Base-by-base conservation (phyloP, 116 monocot genomes). In the Iris pallida region DNA sequence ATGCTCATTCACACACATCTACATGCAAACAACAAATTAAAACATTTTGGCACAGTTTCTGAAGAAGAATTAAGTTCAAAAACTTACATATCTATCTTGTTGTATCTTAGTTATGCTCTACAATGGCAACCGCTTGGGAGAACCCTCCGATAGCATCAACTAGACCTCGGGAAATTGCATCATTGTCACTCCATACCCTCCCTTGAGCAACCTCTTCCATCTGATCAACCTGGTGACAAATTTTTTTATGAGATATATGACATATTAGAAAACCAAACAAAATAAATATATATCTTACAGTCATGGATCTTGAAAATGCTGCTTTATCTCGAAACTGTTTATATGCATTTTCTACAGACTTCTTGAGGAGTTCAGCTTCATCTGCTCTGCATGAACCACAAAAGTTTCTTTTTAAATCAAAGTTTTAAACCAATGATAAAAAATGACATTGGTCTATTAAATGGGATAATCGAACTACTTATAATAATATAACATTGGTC, bases 151-250 rank as follows among this genome's bases (percentile, higher is more conserved):
- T 71, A 11, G 87, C 85, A 82, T n/a, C n/a, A n/a, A n/a, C n/a
- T n/a, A n/a, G n/a, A n/a, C n/a, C n/a, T n/a, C n/a, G n/a, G n/a
- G n/a, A n/a, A n/a, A n/a, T n/a, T n/a, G n/a, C n/a, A n/a, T n/a
- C n/a, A n/a, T n/a, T n/a, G n/a, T n/a, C n/a, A n/a, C n/a, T n/a
- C n/a, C n/a, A n/a, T n/a, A n/a, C n/a, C n/a, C n/a, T n/a, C n/a
- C n/a, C n/a, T n/a, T n/a, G n/a, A n/a, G n/a, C n/a, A n/a, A 91
- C 76, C 67, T 70, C 71, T 66, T 96, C 96, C 96, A 96, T 96
- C 68, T 92, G 71, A 73, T 96, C 92, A 43, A 86, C 67, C 94
- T 94, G 79, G 59, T 55, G 4, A 69, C 57, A 68, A 9, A 73
- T 55, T 8, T 14, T 62, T 30, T 67, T 71, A 40, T 67, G 45